These are phyloP conservation scores for Skeletonema grethae DNA, from an alignment of 108 stramenopile genomes.

Conservation along the genomic window DNA sequence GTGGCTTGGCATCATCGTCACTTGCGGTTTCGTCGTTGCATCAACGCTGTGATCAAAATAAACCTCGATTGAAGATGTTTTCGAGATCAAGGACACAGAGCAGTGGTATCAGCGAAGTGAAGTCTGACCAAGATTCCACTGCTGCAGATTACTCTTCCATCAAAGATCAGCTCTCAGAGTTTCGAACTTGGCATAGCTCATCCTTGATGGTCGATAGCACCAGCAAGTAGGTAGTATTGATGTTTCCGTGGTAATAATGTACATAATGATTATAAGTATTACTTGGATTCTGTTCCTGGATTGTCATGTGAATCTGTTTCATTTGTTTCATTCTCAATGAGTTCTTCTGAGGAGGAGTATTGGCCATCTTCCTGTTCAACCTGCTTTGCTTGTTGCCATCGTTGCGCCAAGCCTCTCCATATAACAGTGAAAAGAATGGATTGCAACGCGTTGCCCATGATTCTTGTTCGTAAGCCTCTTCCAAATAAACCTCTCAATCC, in stretches of 20 bases:
- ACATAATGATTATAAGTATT: neutral
- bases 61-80: conserved; percentile 48
- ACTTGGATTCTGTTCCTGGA: neutral
- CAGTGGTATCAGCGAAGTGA: neutral
- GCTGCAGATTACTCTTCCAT: conserved; percentile 27
- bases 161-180: conserved; percentile 43
- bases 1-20: conserved; percentile 27
- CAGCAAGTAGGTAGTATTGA: neutral
- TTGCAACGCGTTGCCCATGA: conserved; percentile 84
- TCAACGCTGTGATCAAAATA: conserved; percentile 45
- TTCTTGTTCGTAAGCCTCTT: conserved; percentile 72
- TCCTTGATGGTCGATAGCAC: conserved; percentile 34
- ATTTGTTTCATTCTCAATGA: neutral
- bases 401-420: conserved; percentile 81
- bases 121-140: neutral
- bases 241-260: neutral
- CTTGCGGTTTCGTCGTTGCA: conserved; percentile 43
- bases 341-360: neutral
- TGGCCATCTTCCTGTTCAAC: neutral
- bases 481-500: conserved; percentile 89
- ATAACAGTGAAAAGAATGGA: conserved; percentile 81
- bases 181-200: conserved; percentile 25
- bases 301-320: neutral
- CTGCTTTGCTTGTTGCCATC: conserved; percentile 22
- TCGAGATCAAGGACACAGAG: conserved; percentile 7